Evolutionary conservation across 352 stramenopile genomes (phyloP), one percentile per base, ranked within the genome.

Genomic region (Thraustochytrium sp.): DNA sequence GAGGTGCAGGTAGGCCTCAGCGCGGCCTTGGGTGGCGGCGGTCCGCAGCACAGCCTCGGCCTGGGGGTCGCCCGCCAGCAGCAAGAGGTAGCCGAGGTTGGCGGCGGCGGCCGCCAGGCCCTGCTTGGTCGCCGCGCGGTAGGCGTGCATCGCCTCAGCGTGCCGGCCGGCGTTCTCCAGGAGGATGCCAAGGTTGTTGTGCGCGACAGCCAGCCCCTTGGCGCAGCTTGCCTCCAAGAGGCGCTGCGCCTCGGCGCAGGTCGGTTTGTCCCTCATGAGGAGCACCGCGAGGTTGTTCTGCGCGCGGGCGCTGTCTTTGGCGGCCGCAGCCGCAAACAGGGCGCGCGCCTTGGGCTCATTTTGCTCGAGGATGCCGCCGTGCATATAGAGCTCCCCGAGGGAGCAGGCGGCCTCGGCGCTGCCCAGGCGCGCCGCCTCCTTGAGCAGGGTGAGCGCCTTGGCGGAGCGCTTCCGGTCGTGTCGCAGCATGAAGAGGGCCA

Each of bases 261-360:
- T 2, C 5, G 31, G 1, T 1, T 68, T 34, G 9, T 21, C 11
- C 9, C 23, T 29, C 42, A 80, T 46, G 44, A 80, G 68, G 1
- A 80, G 38, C 8, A 80, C 68, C 13, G 34, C 68, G 26, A 80
- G 51, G 68, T 80, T 80, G 34, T 80, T 80, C 34, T 80, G 68
- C 26, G 68, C 68, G 4, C 68, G 68, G 8, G 53, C 23, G 31
- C 63, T 46, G 21, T 64, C 46, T 42, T 64, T 44, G 4, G 23
- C 26, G 5, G 68, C 48, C 13, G 44, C 46, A 18, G 48, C 21
- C 8, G 68, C 68, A 26, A 80, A 80, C 5, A 80, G 51, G 3
- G 68, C 68, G 5, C 68, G 29, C 18, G 68, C 68, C 26, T 80
- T 80, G 4, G 18, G 21, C 3, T 4, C 3, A 26, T 80, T 29